These are phyloP conservation scores for Ilyonectria robusta DNA, from an alignment of 2,329 filamentous ascomycete genomes.

Conservation along the genomic window DNA sequence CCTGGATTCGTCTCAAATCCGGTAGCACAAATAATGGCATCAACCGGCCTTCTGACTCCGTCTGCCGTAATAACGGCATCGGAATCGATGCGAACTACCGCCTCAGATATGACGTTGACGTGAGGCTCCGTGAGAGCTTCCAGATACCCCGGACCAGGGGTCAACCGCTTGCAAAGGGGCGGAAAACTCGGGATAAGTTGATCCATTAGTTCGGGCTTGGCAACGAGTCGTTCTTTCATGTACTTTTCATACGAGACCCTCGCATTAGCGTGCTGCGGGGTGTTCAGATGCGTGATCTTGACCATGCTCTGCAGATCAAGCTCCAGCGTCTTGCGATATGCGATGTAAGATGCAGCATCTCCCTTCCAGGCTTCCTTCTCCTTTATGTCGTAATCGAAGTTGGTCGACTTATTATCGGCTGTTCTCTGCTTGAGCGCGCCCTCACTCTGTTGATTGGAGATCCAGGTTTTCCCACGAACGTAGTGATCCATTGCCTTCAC, in stretches of 20 bases:
- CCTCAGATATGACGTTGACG: constrained; percentile 3
- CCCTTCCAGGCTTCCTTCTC: constrained; percentile 16
- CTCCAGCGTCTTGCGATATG: constrained; percentile 23
- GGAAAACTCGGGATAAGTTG: constrained; percentile 11
- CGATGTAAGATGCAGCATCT: constrained; percentile 9
- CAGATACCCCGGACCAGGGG: constrained; percentile 24
- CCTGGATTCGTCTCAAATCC: constrained; percentile 18
- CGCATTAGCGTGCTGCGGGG: constrained; percentile 1
- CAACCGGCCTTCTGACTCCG: constrained; percentile 3
- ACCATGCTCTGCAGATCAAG: constrained; percentile 8
- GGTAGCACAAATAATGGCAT: constrained; percentile 26
- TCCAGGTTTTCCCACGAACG: constrained; percentile 28
- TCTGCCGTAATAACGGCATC: constrained; percentile 13
- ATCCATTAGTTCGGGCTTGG: constrained; percentile 1
- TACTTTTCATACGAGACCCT: neutral
- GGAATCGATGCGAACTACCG: constrained; percentile 5
- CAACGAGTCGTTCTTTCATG: constrained; percentile 4
- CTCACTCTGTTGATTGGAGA: constrained; percentile 16
- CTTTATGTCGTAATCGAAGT: constrained; percentile 12
- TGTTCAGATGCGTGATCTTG: neutral
- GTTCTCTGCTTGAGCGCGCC: neutral
- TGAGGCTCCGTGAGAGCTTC: constrained; percentile 13
- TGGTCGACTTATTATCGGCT: neutral
- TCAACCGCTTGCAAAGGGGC: constrained; percentile 15
- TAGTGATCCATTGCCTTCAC: constrained; percentile 30